A percentile compares a stretch with the other conserved stretches of the same genome.
These are phyloP conservation scores for Cyberlindnera subsufficiens DNA, from an alignment of 805 yeast genomes.

Conservation along the genomic window DNA sequence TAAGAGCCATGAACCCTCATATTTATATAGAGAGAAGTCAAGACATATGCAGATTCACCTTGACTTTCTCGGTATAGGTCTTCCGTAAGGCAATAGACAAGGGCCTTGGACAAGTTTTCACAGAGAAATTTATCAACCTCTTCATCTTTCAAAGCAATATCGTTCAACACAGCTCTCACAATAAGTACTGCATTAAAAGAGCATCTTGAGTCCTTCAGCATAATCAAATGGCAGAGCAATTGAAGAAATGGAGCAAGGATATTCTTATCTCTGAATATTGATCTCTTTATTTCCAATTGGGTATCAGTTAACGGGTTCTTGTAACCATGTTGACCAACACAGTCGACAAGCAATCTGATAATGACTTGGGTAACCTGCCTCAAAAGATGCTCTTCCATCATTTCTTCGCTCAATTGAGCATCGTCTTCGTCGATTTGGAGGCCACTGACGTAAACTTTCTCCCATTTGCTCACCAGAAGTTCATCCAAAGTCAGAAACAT, in stretches of 20 bases:
- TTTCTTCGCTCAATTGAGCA: conserved; percentile 87
- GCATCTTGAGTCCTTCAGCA: conserved; percentile 86
- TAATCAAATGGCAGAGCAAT: conserved; percentile 68
- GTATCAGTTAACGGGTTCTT: conserved; percentile 41
- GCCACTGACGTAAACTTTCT: conserved; percentile 43
- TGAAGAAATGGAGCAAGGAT: conserved; percentile 75
- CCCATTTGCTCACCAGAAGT: conserved; percentile 75
- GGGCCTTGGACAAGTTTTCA: conserved; percentile 61
- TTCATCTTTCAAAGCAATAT: conserved; percentile 60
- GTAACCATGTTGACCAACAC: conserved; percentile 70
- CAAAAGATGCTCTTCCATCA: conserved; percentile 94
- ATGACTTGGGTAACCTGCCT: conserved; percentile 92
- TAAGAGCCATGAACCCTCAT: conserved; percentile 62
- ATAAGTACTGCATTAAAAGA: conserved; percentile 85
- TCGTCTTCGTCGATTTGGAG: conserved; percentile 44
- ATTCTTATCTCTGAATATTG: conserved; percentile 57
- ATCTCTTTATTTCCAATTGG: conserved; percentile 58
- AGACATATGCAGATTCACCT: conserved; percentile 84
- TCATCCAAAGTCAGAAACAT: conserved; percentile 68
- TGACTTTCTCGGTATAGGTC: conserved; percentile 82
- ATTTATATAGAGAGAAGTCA: conserved; percentile 73
- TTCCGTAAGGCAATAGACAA: conserved; percentile 62
- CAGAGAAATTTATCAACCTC: conserved; percentile 62
- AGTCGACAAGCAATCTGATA: conserved; percentile 78
- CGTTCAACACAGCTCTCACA: conserved; percentile 66